Evolutionary conservation across 2,329 filamentous ascomycete genomes (phyloP).

Genomic region (Phialophora tarda): DNA sequence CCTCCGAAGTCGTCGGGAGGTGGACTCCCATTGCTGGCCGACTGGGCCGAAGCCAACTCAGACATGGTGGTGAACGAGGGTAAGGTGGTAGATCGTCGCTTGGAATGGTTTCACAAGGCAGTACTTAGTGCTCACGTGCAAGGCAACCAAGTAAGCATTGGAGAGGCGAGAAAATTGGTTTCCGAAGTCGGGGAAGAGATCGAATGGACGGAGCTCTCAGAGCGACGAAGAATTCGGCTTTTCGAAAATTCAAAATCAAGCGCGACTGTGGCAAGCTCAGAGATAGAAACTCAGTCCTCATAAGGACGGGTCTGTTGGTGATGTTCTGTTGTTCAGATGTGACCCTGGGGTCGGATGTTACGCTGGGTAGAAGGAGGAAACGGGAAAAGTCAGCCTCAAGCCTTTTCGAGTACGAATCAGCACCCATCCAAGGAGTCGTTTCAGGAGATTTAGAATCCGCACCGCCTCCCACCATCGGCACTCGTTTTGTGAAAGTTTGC

Average conservation of each 20-base stretch:
- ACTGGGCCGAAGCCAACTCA: slow-evolving; percentile 35
- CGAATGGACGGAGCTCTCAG: background rate
- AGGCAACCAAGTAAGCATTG: slow-evolving; percentile 32
- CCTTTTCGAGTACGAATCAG: slow-evolving; percentile 23
- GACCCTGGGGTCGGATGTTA: slow-evolving; percentile 36
- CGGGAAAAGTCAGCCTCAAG: slow-evolving; percentile 24
- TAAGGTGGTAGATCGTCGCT: slow-evolving; percentile 2
- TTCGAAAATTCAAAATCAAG: background rate
- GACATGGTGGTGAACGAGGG: slow-evolving; percentile 30
- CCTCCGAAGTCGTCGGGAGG: slow-evolving; percentile 43
- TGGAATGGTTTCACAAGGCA: slow-evolving; percentile 11
- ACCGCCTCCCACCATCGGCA: background rate
- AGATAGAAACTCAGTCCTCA: slow-evolving; percentile 8
- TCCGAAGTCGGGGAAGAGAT: background rate
- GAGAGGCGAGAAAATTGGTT: slow-evolving; percentile 8
- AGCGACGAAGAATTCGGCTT: background rate
- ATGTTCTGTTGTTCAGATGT: slow-evolving; percentile 34
- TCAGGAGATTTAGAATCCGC: slow-evolving; percentile 5
- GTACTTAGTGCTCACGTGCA: slow-evolving; percentile 29
- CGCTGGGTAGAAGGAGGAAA: slow-evolving; percentile 27
- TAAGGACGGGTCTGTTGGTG: slow-evolving; percentile 15
- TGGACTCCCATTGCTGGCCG: slow-evolving; percentile 37
- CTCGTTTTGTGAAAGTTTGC: background rate
- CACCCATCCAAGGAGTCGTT: slow-evolving; percentile 5
- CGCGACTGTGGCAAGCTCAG: background rate